Evolutionary conservation across 441 rosid species (phyloP).

Genomic region (Adansonia rubrostipa): DNA sequence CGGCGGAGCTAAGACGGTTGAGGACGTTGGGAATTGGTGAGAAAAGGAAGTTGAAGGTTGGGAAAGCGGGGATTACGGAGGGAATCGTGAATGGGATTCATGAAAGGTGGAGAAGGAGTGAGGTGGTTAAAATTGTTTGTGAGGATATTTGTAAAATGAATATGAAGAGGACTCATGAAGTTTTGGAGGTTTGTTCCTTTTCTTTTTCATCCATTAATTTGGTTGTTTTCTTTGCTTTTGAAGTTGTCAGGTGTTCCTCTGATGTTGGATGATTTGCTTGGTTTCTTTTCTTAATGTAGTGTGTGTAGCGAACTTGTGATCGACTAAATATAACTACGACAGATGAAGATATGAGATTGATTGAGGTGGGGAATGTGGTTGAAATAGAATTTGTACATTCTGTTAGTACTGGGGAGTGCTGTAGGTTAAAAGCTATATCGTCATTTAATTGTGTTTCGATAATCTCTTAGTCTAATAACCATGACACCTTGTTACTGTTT

Average conservation of each 20-base stretch:
- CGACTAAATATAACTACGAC: not conserved
- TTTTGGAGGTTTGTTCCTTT: conserved; percentile 74
- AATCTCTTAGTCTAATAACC: not conserved
- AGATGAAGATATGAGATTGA: not conserved
- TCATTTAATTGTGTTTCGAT: not conserved
- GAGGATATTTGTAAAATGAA: conserved; percentile 82
- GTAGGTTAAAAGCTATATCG: not conserved
- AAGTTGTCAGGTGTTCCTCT: not conserved
- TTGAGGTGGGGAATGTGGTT: not conserved
- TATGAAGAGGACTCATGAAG: conserved; percentile 96
- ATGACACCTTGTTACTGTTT: not conserved
- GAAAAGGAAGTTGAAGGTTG: conserved; percentile 76
- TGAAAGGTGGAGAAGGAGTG: conserved; percentile 89
- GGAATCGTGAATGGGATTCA: conserved; percentile 97
- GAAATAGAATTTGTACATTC: not conserved
- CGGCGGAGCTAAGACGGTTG: conserved; percentile 69
- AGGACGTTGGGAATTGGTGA: conserved; percentile 65
- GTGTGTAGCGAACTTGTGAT: not conserved
- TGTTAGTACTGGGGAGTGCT: conserved; percentile 12
- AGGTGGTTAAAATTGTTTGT: conserved; percentile 84
- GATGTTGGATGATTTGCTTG: conserved; percentile 13
- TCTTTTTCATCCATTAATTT: not conserved
- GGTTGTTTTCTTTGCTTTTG: conserved; percentile 14
- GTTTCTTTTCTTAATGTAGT: not conserved
- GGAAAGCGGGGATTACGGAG: conserved; percentile 94